phyloP scores from a whole-genome alignment of 106 monocot genomes.

The Acorus gramineus region DNA sequence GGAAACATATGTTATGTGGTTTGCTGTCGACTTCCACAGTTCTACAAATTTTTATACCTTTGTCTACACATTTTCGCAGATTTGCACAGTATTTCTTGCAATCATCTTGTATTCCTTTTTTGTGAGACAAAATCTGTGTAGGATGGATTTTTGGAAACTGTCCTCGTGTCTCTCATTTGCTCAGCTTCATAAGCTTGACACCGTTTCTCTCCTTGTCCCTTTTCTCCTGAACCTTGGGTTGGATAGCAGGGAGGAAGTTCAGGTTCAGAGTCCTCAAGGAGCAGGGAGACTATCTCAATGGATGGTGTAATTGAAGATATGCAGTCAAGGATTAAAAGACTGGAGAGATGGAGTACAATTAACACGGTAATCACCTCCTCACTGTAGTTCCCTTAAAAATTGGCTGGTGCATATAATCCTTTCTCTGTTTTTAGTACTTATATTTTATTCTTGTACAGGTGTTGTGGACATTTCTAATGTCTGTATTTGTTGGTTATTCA shows the following conservation, averaged over 20 bases:
- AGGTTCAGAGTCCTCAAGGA: constrained; percentile 22
- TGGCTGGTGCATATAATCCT: background rate
- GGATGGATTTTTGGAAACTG: too few species aligned
- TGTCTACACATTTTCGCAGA: too few species aligned
- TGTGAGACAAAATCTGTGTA: too few species aligned
- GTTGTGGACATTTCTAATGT: constrained; percentile 84
- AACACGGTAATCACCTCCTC: constrained; percentile 52
- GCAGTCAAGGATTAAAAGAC: constrained; percentile 61
- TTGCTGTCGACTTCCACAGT: too few species aligned
- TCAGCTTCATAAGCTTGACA: background rate
- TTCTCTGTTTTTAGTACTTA: background rate
- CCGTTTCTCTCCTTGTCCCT: background rate
- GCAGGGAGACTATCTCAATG: constrained; percentile 22
- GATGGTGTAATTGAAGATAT: constrained; percentile 59
- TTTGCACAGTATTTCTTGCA: too few species aligned
- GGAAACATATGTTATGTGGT: too few species aligned
- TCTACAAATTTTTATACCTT: too few species aligned
- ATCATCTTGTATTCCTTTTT: too few species aligned
- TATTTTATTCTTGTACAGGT: constrained; percentile 34
- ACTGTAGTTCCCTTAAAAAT: background rate
- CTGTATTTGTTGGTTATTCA: constrained; percentile 79
- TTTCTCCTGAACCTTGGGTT: background rate
- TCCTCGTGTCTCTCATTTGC: background rate
- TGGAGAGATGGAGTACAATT: constrained; percentile 77
- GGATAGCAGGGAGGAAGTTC: constrained; percentile 52